Conservation (phyloP, 345 rosid species). For the Citrus unshiu region DNA sequence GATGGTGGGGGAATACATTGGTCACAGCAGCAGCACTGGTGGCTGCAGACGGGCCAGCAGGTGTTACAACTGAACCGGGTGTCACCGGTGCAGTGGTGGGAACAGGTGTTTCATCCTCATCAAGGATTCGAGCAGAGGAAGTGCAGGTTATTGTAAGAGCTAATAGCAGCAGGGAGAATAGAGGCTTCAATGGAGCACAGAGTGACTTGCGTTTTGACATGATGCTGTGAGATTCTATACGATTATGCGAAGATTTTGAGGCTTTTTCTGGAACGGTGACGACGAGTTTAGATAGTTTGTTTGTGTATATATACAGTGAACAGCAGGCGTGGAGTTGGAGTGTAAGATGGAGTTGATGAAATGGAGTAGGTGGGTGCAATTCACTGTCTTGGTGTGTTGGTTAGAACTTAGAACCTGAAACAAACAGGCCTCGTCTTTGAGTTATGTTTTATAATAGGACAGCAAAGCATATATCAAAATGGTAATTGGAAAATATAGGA, state of each 20-base stretch:
- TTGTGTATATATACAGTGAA: conserved; percentile 6
- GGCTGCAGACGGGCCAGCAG: conserved; percentile 14
- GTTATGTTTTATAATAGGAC: not conserved
- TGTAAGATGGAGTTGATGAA: conserved; percentile 31
- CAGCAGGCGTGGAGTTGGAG: not conserved
- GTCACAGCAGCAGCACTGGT: conserved; percentile 9
- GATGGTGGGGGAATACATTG: conserved; percentile 22
- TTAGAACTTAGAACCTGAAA: conserved; percentile 18
- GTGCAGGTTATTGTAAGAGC: conserved; percentile 26
- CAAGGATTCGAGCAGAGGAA: conserved; percentile 30
- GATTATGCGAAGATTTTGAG: conserved; percentile 5
- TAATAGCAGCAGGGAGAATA: conserved; percentile 23
- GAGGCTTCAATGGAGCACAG: not conserved
- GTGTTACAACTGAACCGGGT: conserved; percentile 15
- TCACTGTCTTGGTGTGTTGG: conserved; percentile 31
- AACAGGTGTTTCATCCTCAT: conserved; percentile 28
- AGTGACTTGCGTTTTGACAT: conserved; percentile 27
- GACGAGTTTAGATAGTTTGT: conserved; percentile 10
- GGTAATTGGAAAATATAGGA: not conserved
- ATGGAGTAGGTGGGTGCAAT: conserved; percentile 29
- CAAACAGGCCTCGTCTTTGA: not conserved
- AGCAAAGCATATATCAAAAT: not conserved
- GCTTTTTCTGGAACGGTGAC: conserved; percentile 1
- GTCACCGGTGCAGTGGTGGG: conserved; percentile 14
- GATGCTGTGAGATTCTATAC: conserved; percentile 10